Evolutionary conservation across 148 eudicot species (phyloP).

Genomic region (Rhododendron molle): DNA sequence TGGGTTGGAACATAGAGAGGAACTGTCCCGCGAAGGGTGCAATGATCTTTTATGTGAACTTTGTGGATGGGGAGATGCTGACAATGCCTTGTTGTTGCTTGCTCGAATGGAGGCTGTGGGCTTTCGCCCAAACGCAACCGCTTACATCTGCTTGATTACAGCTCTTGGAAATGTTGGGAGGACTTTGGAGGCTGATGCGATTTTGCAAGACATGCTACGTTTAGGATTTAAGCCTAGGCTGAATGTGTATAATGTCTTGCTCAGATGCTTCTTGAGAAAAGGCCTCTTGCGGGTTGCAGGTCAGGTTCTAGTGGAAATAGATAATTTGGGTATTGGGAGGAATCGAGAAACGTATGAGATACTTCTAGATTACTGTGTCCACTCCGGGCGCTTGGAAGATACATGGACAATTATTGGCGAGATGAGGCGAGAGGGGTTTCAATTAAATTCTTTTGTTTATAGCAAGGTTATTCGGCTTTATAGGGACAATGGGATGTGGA

Average conservation of each 20-base stretch:
- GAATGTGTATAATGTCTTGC: constrained; percentile 53
- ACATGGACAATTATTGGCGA: constrained; percentile 67
- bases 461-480: constrained; percentile 65
- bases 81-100: constrained; percentile 54
- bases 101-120: constrained; percentile 82
- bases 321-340: constrained; percentile 38
- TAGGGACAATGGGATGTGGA: constrained; percentile 96
- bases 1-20: constrained; percentile 26
- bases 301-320: constrained; percentile 37
- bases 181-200: constrained; percentile 75
- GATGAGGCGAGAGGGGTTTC: constrained; percentile 48
- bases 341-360: constrained; percentile 70
- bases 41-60: constrained; percentile 38
- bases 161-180: constrained; percentile 67
- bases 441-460: constrained; percentile 27
- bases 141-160: constrained; percentile 50
- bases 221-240: constrained; percentile 50
- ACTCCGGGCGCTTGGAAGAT: constrained; percentile 66
- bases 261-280: constrained; percentile 68
- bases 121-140: constrained; percentile 32
- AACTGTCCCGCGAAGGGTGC: constrained; percentile 48
- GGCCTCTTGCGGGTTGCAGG: constrained; percentile 54
- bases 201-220: constrained; percentile 67
- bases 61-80: constrained; percentile 45
- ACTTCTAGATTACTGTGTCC: constrained; percentile 64